Evolutionary conservation across 2,329 filamentous ascomycete species (phyloP).

Genomic region (Alternaria burnsii): DNA sequence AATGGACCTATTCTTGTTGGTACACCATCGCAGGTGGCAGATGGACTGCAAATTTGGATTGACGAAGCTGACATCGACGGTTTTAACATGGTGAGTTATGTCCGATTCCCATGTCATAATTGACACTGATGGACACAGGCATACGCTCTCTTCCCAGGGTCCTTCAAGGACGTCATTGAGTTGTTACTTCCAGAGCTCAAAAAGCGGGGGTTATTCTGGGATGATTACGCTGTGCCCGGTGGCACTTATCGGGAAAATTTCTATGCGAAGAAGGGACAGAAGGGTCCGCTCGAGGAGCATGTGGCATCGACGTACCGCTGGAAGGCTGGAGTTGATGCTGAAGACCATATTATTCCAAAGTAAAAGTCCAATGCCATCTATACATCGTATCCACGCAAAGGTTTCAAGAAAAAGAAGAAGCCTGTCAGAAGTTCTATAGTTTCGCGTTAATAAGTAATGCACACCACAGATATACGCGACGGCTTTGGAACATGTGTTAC

Average conservation of each 20-base stretch:
- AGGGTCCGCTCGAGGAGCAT: conserved; percentile 62
- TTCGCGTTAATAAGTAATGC: neutral
- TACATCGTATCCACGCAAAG: neutral
- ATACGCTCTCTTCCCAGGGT: conserved; percentile 72
- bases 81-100: conserved; percentile 71
- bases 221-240: conserved; percentile 62
- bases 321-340: conserved; percentile 46
- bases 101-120: neutral
- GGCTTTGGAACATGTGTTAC: neutral
- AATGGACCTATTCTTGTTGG: conserved; percentile 72
- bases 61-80: conserved; percentile 75
- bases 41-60: conserved; percentile 73
- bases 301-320: conserved; percentile 59
- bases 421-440: neutral
- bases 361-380: conserved; percentile 55
- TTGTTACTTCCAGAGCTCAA: conserved; percentile 71
- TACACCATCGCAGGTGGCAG: conserved; percentile 70
- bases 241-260: conserved; percentile 71
- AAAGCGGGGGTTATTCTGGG: conserved; percentile 65
- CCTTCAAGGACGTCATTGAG: conserved; percentile 73
- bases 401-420: neutral
- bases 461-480: neutral
- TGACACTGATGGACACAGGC: conserved; percentile 47
- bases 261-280: conserved; percentile 61
- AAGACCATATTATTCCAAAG: conserved; percentile 40